Evolutionary conservation across 2,329 filamentous ascomycete genomes (phyloP), one percentile per base, ranked within the genome.

Genomic region (Ceratocystis cubensis): DNA sequence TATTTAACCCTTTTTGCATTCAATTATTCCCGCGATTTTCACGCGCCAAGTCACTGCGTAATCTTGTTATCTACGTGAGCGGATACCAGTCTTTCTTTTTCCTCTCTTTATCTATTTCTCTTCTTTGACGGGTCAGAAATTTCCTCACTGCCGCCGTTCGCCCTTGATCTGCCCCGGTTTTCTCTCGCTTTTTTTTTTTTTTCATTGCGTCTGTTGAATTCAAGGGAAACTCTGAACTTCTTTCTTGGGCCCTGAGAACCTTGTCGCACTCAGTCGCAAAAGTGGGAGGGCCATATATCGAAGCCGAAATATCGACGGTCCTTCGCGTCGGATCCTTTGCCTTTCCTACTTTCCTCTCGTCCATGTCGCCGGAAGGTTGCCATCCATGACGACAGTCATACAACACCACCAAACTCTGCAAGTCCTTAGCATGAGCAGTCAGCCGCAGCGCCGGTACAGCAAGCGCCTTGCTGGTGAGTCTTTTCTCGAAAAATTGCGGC

Each of bases 341-440:
- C 37, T 20, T 37, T 41, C 13, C 37, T 53, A 28, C 22, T 28
- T 17, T 45, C 22, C 25, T 61, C 28, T 65, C 57, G 66, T 68
- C 66, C 50, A 68, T 68, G 66, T 68, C 64, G 41, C 64, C 61
- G 33, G 57, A 67, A 66, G 67, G 62, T 72, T 74, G 78, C 78
- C 80, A 82, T 85, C 83, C 83, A 87, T 87, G 84, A 87, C 84
- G 84, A 86, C 84, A 75, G 79, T 87, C 76, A 79, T 87, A 76
- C 81, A 80, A 76, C 81, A 81, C 74, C 83, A 83, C 75, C 80
- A 81, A 77, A 82, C 83, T 78, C 78, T 87, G 77, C 80, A 86
- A 82, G 78, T 83, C 75, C 78, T 86, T 80, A 87, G 83, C 80
- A 87, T 87, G 84, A 83, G 78, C 79, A 84, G 83, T 75, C 79